phyloP scores from a whole-genome alignment of 176 grass and related monocot species.

The Coix lacrymajobi region DNA sequence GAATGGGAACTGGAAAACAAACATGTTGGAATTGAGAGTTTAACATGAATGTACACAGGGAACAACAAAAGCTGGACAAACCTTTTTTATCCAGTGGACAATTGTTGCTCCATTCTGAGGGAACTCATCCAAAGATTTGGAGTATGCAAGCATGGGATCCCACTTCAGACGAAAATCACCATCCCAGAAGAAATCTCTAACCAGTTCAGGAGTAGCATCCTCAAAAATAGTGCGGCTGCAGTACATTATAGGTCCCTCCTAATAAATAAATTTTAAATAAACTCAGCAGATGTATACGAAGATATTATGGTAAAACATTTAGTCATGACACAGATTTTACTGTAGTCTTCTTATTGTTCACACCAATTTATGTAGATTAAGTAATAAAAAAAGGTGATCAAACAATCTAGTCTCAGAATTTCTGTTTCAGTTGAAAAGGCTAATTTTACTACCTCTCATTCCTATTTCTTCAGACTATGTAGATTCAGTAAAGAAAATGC shows the following conservation, averaged over 20 bases:
- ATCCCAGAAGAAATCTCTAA: conserved; percentile 99
- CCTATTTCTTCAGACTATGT: not conserved
- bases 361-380: not conserved
- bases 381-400: not conserved
- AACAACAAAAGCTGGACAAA: conserved; percentile 15
- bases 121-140: conserved; percentile 79
- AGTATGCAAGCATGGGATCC: conserved; percentile 87
- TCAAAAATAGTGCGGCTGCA: conserved; percentile 86
- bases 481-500: not conserved
- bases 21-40: conserved; percentile 24
- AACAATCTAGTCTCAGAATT: not conserved
- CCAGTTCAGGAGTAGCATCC: conserved; percentile 94
- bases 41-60: conserved; percentile 1
- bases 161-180: conserved; percentile 93
- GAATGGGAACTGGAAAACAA: conserved; percentile 83
- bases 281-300: not conserved
- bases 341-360: not conserved
- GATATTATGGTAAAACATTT: not conserved
- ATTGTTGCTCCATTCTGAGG: conserved; percentile 78
- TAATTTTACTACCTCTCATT: not conserved
- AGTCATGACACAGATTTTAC: conserved; percentile 3
- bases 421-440: not conserved
- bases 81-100: conserved; percentile 99
- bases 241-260: conserved; percentile 88
- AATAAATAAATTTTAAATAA: not conserved